Percentiles rank a stretch among this genome's conserved stretches.
Conservation (phyloP, 768 basidiomycete genomes). For the Mycena kentingensis region DNA sequence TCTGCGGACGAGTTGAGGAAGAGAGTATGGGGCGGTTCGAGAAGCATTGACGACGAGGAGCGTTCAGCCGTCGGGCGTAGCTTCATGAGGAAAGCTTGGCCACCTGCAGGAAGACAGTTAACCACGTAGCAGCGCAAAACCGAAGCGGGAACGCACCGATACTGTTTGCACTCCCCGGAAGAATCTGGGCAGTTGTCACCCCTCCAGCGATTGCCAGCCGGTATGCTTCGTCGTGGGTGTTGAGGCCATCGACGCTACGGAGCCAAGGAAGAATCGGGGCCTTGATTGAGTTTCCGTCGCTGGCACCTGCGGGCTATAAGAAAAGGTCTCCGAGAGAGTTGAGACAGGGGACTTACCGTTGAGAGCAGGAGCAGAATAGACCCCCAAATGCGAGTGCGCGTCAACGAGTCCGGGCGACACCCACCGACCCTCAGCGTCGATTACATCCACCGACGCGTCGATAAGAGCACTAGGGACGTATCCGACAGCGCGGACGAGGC, state of each 20-base stretch:
- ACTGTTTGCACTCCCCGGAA: conserved; percentile 72
- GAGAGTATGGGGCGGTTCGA: conserved; percentile 74
- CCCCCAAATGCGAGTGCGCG: conserved; percentile 69
- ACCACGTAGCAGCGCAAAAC: too few relatives aligned
- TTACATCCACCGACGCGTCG: conserved; percentile 43
- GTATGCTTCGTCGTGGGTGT: conserved; percentile 79
- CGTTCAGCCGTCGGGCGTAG: conserved; percentile 71
- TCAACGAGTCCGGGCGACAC: conserved; percentile 77
- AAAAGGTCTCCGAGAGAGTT: too few relatives aligned
- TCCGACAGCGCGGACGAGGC: conserved; percentile 64
- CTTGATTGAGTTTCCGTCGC: conserved; percentile 58
- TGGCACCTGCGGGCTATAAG: too few relatives aligned
- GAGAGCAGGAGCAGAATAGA: conserved; percentile 51
- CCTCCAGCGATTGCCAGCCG: conserved; percentile 74
- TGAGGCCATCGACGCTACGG: conserved; percentile 74
- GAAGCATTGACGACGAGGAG: conserved; percentile 69
- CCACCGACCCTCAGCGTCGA: conserved; percentile 74
- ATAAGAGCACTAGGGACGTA: conserved; percentile 36
- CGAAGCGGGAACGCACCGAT: conserved; percentile 46
- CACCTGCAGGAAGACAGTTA: too few relatives aligned
- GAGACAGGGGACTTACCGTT: too few relatives aligned
- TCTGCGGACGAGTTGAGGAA: conserved; percentile 53
- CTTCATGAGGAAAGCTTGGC: conserved; percentile 80
- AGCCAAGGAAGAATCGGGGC: conserved; percentile 53
- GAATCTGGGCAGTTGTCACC: conserved; percentile 72